phyloP scores from a whole-genome alignment of 78 protist genomes.

The Tieghemostelium lacteum region DNA sequence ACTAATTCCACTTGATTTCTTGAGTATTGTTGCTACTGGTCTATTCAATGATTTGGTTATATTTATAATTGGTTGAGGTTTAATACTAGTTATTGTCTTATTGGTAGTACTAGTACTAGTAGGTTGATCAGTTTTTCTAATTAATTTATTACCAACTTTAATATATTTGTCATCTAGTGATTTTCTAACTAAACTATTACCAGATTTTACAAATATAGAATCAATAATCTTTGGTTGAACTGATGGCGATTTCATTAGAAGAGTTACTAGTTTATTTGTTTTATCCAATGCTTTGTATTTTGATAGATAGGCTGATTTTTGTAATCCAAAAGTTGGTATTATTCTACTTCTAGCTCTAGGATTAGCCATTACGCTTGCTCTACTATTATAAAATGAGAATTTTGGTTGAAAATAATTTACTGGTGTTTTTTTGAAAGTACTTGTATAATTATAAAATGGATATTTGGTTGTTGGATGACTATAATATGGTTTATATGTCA shows the following conservation, averaged over 20 bases:
- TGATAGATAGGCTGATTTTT: no score
- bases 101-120: slow-evolving; percentile 4
- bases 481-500: neutral
- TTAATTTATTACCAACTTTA: slow-evolving; percentile 20
- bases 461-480: neutral
- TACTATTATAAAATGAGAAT: no score
- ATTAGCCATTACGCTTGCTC: no score
- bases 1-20: no score
- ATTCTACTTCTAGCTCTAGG: no score
- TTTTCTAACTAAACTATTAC: slow-evolving; percentile 44
- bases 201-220: slow-evolving; percentile 20
- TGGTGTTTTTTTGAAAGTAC: neutral
- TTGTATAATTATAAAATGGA: neutral
- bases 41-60: neutral
- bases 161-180: slow-evolving; percentile 22
- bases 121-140: slow-evolving; percentile 1
- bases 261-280: no score
- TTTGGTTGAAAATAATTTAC: no score
- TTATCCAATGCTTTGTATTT: no score
- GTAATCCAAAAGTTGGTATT: no score
- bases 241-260: no score
- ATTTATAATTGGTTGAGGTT: neutral
- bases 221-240: slow-evolving; percentile 39
- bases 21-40: neutral
- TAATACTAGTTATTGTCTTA: no score